Conservation (phyloP, 306 rosid species). For the Albizia julibrissin region DNA sequence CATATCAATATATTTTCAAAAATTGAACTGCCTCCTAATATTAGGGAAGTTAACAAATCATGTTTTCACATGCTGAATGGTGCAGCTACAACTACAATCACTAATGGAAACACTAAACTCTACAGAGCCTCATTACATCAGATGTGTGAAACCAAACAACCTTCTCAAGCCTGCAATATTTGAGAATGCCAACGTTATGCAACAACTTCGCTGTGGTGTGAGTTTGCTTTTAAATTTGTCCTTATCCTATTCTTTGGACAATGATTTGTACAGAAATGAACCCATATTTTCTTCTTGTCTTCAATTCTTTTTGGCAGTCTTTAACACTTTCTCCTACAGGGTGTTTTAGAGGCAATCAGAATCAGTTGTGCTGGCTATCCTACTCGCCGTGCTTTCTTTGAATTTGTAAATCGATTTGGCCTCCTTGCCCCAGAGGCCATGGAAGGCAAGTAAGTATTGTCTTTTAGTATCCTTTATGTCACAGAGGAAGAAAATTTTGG, state of each 20-base stretch:
- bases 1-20: conserved; percentile 30
- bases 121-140: conserved; percentile 94
- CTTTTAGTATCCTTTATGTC: conserved; percentile 25
- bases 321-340: conserved; percentile 56
- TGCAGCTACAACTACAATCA: conserved; percentile 92
- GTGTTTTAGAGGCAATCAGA: conserved; percentile 99
- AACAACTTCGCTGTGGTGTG: conserved; percentile 99
- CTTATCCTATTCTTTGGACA: conserved; percentile 35
- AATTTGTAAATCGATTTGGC: conserved; percentile 81
- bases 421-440: conserved; percentile 80
- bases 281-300: conserved; percentile 20
- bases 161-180: conserved; percentile 94
- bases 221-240: conserved; percentile 48
- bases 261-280: conserved; percentile 26
- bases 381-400: conserved; percentile 89
- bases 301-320: conserved; percentile 28
- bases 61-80: conserved; percentile 38
- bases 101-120: conserved; percentile 93
- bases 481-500: conserved; percentile 12
- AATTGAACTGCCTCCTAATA: conserved; percentile 26
- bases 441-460: conserved; percentile 68
- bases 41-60: conserved; percentile 40
- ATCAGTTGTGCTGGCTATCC: conserved; percentile 99
- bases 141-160: conserved; percentile 99
- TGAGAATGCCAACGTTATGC: conserved; percentile 95